These are phyloP conservation scores for Solanum chiquidenum DNA, from an alignment of 257 asterid species.

Conservation along the genomic window DNA sequence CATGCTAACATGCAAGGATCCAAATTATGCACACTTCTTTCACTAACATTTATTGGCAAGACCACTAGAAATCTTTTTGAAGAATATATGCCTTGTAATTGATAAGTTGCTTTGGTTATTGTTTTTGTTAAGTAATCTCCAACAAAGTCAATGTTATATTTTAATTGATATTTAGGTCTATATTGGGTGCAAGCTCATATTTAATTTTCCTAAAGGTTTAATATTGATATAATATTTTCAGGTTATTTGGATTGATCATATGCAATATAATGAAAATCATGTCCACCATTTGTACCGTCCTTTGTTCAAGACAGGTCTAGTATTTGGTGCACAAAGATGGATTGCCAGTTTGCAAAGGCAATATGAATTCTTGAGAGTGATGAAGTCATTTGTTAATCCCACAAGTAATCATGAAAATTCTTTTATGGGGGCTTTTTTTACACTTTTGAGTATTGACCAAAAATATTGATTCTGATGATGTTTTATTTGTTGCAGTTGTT, in stretches of 20 bases:
- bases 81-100: neutral
- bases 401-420: slow-evolving; percentile 40
- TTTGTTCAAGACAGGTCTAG: slow-evolving; percentile 50
- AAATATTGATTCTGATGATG: neutral
- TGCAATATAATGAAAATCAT: slow-evolving; percentile 48
- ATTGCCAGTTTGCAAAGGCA: slow-evolving; percentile 1
- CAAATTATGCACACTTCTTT: no score
- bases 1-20: no score
- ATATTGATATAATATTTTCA: slow-evolving; percentile 8
- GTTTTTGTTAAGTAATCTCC: no score
- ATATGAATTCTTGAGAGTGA: slow-evolving; percentile 33
- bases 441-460: neutral
- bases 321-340: slow-evolving; percentile 78
- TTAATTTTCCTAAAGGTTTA: neutral
- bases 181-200: neutral
- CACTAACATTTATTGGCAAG: neutral
- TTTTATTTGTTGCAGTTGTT: slow-evolving; percentile 21
- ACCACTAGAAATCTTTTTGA: no score
- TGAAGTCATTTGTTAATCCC: slow-evolving; percentile 9
- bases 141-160: neutral
- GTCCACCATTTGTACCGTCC: slow-evolving; percentile 17
- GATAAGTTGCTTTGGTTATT: neutral
- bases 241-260: slow-evolving; percentile 85
- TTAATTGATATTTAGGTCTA: neutral
- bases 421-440: neutral